Base-by-base conservation (phyloP, 2,329 filamentous ascomycete genomes). In the Pyricularia sp. region DNA sequence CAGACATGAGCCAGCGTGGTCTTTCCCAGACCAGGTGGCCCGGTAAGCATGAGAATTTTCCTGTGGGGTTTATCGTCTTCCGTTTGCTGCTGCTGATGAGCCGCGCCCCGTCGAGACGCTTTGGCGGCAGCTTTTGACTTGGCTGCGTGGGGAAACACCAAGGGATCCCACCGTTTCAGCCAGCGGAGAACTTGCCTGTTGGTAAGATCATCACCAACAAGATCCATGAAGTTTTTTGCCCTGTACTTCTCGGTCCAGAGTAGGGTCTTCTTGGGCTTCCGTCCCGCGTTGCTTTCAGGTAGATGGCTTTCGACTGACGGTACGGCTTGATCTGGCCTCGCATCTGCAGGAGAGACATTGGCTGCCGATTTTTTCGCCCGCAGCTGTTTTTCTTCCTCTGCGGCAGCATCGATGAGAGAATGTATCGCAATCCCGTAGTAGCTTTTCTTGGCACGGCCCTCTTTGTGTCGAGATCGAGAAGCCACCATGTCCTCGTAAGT, bases 181-280 rank as follows among this genome's bases (percentile, higher is more conserved):
- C 94, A 99, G 64, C 90, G 86, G 65, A 99, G 79, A 4, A 99
- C 93, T 66, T 88, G 84, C 66, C 94, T 86, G 75, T 99, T 96
- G 30, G 93, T 97, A 60, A 92, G 83, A 73, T 99, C 94, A 70
- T 99, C 94, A 31, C 96, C 96, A 62, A 96, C 91, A 0, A 99
- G 81, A 70, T 99, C 94, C 70, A 93, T 90, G 71, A 97, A 99
- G 70, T 87, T 93, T 67, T 86, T 86, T 31, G 94, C 94, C 44
- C 94, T 88, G 73, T 99, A 99, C 74, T 99, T 99, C 73, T 99
- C 94, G 0, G 93, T 96, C 94, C 94, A 99, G 72, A 99, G 79
- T 35, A 91, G 75, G 0, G 85, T 82, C 67, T 76, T 78, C 66
- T 78, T 81, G 0, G 75, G 71, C 66, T 77, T 81, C 67, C 77